Conservation (phyloP, 768 basidiomycete species). For the Mrakia gelida region DNA sequence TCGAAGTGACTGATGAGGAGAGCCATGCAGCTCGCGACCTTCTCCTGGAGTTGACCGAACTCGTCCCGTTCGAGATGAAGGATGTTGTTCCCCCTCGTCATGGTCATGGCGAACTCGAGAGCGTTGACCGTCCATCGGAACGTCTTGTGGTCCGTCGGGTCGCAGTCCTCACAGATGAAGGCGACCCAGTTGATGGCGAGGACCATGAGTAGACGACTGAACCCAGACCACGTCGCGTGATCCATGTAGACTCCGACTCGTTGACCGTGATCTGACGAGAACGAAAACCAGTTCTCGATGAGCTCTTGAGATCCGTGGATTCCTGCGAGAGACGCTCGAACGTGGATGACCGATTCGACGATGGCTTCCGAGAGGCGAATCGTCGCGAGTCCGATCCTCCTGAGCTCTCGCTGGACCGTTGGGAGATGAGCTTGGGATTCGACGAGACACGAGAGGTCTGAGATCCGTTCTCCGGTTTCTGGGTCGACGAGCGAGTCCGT, state of each 20-base stretch:
- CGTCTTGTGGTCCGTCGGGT: constrained; percentile 87
- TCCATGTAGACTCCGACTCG: constrained; percentile 88
- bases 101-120: constrained; percentile 81
- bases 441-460: constrained; percentile 47
- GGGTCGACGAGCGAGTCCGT: constrained; percentile 53
- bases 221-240: constrained; percentile 51
- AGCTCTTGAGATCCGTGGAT: constrained; percentile 67
- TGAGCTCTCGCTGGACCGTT: constrained; percentile 77
- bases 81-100: constrained; percentile 83
- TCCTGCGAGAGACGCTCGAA: constrained; percentile 53
- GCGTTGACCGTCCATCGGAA: constrained; percentile 98
- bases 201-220: constrained; percentile 76
- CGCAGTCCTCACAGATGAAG: constrained; percentile 97
- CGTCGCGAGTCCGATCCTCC: constrained; percentile 83
- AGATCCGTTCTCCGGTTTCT: background rate
- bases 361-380: constrained; percentile 88
- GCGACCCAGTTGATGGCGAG: constrained; percentile 96
- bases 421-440: constrained; percentile 91
- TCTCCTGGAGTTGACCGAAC: constrained; percentile 82
- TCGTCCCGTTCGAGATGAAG: constrained; percentile 80
- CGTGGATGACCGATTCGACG: constrained; percentile 83
- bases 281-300: constrained; percentile 76
- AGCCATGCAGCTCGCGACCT: constrained; percentile 93
- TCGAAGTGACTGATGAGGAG: constrained; percentile 97
- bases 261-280: constrained; percentile 85